Conservation (phyloP, 768 basidiomycete genomes). For the Leccinum longicurvipes region DNA sequence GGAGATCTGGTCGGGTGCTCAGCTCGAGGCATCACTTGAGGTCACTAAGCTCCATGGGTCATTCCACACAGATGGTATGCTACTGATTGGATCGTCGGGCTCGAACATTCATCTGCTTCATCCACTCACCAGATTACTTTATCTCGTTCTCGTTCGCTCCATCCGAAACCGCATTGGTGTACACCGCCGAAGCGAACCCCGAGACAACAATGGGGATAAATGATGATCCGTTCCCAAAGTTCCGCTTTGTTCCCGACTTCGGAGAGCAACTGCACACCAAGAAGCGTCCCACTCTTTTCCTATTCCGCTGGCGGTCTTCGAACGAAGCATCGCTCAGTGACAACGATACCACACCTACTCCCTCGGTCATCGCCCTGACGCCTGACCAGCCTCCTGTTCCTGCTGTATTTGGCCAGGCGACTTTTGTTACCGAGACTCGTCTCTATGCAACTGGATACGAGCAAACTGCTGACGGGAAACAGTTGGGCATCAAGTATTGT, state of each 20-base stretch:
- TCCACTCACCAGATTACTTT: slow-evolving; percentile 42
- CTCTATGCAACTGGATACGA: slow-evolving; percentile 65
- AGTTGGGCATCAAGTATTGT: slow-evolving; percentile 58
- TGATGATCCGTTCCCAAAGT: slow-evolving; percentile 37
- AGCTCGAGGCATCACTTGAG: slow-evolving; percentile 46
- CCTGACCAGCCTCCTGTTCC: slow-evolving; percentile 11
- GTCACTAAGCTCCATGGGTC: slow-evolving; percentile 56
- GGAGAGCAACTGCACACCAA: slow-evolving; percentile 60
- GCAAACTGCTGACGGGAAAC: slow-evolving; percentile 50
- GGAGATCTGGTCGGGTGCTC: slow-evolving; percentile 47
- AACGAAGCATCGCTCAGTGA: not conserved
- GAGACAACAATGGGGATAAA: slow-evolving; percentile 18
- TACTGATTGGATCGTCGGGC: not conserved
- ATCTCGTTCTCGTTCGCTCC: slow-evolving; percentile 52
- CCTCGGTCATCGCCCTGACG: slow-evolving; percentile 12
- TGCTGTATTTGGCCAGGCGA: slow-evolving; percentile 53
- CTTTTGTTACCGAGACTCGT: slow-evolving; percentile 42
- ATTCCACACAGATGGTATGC: slow-evolving; percentile 60
- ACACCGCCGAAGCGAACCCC: slow-evolving; percentile 55
- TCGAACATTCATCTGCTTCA: slow-evolving; percentile 1
- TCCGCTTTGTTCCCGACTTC: slow-evolving; percentile 54
- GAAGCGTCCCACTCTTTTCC: slow-evolving; percentile 50
- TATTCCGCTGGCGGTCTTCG: slow-evolving; percentile 45
- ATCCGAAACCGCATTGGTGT: slow-evolving; percentile 50
- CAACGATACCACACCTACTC: slow-evolving; percentile 6